A percentile compares a stretch with the other conserved stretches of the same genome.
Evolutionary conservation across 1,284 basidiomycete species (phyloP).

Genomic region (Tilletiopsis washingtonensis): DNA sequence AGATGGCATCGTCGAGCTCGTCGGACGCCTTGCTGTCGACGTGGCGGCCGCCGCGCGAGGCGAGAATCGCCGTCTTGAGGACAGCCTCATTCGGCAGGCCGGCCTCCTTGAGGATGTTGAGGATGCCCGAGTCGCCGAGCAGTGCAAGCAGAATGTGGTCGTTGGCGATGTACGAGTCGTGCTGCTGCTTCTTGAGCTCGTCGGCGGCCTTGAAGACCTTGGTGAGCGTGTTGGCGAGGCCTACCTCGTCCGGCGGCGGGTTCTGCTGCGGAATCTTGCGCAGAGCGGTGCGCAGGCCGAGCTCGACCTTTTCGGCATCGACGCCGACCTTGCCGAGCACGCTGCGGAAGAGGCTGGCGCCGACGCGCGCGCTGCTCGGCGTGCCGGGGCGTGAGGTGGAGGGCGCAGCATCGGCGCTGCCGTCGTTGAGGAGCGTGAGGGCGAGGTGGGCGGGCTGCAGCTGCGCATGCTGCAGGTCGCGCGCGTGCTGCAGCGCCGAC

Average conservation of each 20-base stretch:
- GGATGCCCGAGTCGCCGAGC: slow-evolving; percentile 63
- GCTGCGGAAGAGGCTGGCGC: slow-evolving; percentile 59
- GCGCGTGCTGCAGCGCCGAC: slow-evolving; percentile 68
- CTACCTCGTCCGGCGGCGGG: slow-evolving; percentile 40
- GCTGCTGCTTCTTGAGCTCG: slow-evolving; percentile 49
- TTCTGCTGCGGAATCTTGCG: slow-evolving; percentile 42
- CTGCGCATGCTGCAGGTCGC: slow-evolving; percentile 72
- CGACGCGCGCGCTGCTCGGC: slow-evolving; percentile 34
- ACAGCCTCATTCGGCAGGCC: slow-evolving; percentile 61
- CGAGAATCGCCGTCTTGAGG: slow-evolving; percentile 70
- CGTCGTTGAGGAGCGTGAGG: slow-evolving; percentile 60
- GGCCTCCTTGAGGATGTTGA: slow-evolving; percentile 64
- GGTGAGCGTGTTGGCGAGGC: slow-evolving; percentile 22
- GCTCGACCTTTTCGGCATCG: slow-evolving; percentile 52
- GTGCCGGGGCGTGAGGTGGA: slow-evolving; percentile 10
- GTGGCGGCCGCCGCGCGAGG: slow-evolving; percentile 69
- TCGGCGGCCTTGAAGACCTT: slow-evolving; percentile 42
- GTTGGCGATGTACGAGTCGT: slow-evolving; percentile 87
- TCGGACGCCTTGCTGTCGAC: slow-evolving; percentile 68
- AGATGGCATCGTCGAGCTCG: slow-evolving; percentile 45
- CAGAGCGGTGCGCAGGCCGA: slow-evolving; percentile 29
- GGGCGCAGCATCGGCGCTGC: not conserved
- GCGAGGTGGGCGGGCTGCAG: slow-evolving; percentile 64
- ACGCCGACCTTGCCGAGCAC: slow-evolving; percentile 70
- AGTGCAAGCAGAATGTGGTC: slow-evolving; percentile 73